Evolutionary conservation across 2,329 filamentous ascomycete species (phyloP).

Genomic region (Sclerotinia spermophila): DNA sequence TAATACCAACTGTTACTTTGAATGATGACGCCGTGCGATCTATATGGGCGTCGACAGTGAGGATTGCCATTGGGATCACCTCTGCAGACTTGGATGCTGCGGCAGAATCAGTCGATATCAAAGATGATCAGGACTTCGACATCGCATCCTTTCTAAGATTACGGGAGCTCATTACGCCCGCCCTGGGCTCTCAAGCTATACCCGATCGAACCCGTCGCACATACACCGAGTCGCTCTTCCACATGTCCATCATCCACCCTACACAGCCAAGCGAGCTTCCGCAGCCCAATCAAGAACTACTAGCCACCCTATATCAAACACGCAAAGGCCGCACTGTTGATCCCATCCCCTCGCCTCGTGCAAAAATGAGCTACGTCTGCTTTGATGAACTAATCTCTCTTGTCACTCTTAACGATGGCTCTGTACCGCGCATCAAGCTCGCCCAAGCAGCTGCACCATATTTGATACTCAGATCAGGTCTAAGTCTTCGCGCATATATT

Average conservation of each 20-base stretch:
- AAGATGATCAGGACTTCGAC: slow-evolving; percentile 76
- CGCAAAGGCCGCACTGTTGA: slow-evolving; percentile 71
- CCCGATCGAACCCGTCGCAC: slow-evolving; percentile 62
- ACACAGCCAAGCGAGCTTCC: slow-evolving; percentile 58
- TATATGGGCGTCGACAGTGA: slow-evolving; percentile 69
- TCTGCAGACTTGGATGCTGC: slow-evolving; percentile 56
- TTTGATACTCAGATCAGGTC: slow-evolving; percentile 74
- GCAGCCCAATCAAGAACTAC: slow-evolving; percentile 46
- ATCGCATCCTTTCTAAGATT: slow-evolving; percentile 69
- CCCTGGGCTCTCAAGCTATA: slow-evolving; percentile 63
- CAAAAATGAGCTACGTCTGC: slow-evolving; percentile 74
- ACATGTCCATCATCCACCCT: slow-evolving; percentile 74
- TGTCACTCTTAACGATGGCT: slow-evolving; percentile 51
- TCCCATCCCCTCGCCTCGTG: slow-evolving; percentile 59
- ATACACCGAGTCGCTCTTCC: slow-evolving; percentile 75
- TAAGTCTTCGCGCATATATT: slow-evolving; percentile 79
- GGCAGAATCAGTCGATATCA: slow-evolving; percentile 45
- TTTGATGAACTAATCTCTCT: slow-evolving; percentile 75
- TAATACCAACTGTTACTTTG: slow-evolving; percentile 50
- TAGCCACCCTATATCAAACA: slow-evolving; percentile 59
- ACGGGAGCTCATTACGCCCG: slow-evolving; percentile 67
- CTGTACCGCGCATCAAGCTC: slow-evolving; percentile 43
- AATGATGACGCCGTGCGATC: slow-evolving; percentile 46
- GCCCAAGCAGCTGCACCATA: slow-evolving; percentile 75
- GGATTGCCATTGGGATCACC: slow-evolving; percentile 65